Conservation (phyloP, 108 stramenopile genomes). For the Pseudonitzschia pungens region DNA sequence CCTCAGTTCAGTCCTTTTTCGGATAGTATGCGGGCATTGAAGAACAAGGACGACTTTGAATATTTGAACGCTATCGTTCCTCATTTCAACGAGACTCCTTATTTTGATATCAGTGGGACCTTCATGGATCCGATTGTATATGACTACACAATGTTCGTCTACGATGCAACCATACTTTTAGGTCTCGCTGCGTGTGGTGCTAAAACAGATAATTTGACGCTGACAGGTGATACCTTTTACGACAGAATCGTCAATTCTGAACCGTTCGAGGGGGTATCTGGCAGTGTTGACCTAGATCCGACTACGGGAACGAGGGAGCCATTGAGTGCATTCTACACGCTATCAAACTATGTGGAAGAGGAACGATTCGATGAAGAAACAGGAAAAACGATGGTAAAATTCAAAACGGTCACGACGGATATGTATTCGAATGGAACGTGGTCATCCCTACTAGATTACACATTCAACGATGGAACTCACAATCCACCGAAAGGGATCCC, state of each 20-base stretch:
- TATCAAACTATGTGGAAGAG: slow-evolving; percentile 37
- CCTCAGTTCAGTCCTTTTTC: neutral
- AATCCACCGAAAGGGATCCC: slow-evolving; percentile 39
- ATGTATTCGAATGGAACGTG: slow-evolving; percentile 38
- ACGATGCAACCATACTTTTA: slow-evolving; percentile 56
- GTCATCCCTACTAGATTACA: slow-evolving; percentile 24
- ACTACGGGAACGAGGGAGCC: slow-evolving; percentile 48
- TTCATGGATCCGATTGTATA: slow-evolving; percentile 6
- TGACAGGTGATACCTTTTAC: slow-evolving; percentile 43
- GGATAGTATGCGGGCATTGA: slow-evolving; percentile 4
- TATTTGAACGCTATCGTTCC: slow-evolving; percentile 24
- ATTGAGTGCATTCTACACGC: slow-evolving; percentile 27
- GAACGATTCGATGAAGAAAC: slow-evolving; percentile 6
- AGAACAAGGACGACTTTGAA: slow-evolving; percentile 27
- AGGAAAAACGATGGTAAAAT: slow-evolving; percentile 19
- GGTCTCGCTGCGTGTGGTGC: slow-evolving; percentile 50
- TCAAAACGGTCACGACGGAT: slow-evolving; percentile 28
- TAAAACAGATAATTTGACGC: slow-evolving; percentile 13
- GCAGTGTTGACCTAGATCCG: slow-evolving; percentile 38
- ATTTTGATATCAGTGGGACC: neutral
- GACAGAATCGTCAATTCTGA: slow-evolving; percentile 25
- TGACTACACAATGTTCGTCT: slow-evolving; percentile 32
- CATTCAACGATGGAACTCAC: slow-evolving; percentile 46
- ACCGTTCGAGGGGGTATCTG: slow-evolving; percentile 44
- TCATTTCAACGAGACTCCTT: slow-evolving; percentile 13